These are phyloP conservation scores for Smallanthus sonchifolius DNA, from an alignment of 129 eudicot species.

Conservation along the genomic window DNA sequence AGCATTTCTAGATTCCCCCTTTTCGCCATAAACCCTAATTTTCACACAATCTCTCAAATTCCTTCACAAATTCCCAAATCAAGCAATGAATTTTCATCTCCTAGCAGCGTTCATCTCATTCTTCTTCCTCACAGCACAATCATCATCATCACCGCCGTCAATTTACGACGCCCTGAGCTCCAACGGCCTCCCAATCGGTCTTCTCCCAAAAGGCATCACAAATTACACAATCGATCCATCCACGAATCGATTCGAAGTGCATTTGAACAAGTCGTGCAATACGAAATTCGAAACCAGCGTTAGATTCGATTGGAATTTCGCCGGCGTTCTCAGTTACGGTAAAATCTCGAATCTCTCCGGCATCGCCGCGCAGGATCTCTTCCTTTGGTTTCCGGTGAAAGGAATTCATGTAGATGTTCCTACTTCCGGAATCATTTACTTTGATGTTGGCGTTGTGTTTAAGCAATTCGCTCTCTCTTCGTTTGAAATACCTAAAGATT, in stretches of 20 bases:
- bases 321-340: conserved; percentile 51
- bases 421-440: conserved; percentile 69
- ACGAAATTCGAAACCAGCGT: conserved; percentile 72
- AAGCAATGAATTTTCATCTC: conserved; percentile 1
- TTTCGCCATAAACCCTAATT: conserved; percentile 25
- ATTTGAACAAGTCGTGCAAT: conserved; percentile 44
- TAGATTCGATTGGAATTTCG: conserved; percentile 49
- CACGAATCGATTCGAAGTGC: conserved; percentile 50
- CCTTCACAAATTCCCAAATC: not conserved
- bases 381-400: conserved; percentile 82
- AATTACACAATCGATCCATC: conserved; percentile 44
- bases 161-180: conserved; percentile 49
- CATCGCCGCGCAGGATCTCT: conserved; percentile 72
- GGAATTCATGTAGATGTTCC: conserved; percentile 78
- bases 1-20: not conserved
- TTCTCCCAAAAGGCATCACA: conserved; percentile 66
- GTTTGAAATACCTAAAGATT: conserved; percentile 68
- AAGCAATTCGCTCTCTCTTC: conserved; percentile 70
- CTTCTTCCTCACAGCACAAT: not conserved
- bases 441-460: conserved; percentile 77
- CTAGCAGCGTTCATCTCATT: not conserved
- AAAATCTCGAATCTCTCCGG: conserved; percentile 57
- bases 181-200: conserved; percentile 75
- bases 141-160: conserved; percentile 30
- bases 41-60: not conserved